Evolutionary conservation across 2,329 filamentous ascomycete genomes (phyloP).

Genomic region (Penicillium sp.): DNA sequence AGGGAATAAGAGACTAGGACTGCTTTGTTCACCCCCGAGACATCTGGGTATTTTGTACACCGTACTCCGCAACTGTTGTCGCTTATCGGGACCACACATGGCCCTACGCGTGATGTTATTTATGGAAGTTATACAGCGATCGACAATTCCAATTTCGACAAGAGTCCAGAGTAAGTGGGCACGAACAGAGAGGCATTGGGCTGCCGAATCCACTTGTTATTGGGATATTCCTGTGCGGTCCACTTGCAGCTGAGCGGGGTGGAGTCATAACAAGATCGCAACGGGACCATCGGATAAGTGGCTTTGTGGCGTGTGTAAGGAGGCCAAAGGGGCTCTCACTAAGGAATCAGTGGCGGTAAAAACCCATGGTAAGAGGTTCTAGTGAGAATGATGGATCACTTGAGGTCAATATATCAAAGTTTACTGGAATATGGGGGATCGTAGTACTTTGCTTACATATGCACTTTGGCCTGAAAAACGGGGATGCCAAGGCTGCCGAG

Average conservation of each 20-base stretch:
- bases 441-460: too few species aligned
- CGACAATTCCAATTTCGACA: neutral
- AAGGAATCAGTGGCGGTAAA: constrained; percentile 4
- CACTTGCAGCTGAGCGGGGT: neutral
- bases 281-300: neutral
- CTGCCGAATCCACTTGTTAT: neutral
- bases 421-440: neutral
- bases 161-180: neutral
- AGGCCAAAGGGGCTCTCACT: constrained; percentile 4
- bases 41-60: neutral
- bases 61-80: neutral
- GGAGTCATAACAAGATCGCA: neutral
- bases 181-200: neutral
- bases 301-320: neutral
- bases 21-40: neutral
- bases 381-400: neutral
- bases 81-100: neutral
- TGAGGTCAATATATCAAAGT: constrained; percentile 2
- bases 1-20: too few species aligned
- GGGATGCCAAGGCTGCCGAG: too few species aligned
- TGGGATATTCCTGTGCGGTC: neutral
- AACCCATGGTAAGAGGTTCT: constrained; percentile 2
- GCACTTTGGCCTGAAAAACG: too few species aligned
- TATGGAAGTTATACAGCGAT: neutral
- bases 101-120: neutral